Percentiles rank a stretch among this genome's conserved stretches.
These are phyloP conservation scores for Diplosphaera chodatii DNA, from an alignment of 139 green algal species.

Conservation along the genomic window DNA sequence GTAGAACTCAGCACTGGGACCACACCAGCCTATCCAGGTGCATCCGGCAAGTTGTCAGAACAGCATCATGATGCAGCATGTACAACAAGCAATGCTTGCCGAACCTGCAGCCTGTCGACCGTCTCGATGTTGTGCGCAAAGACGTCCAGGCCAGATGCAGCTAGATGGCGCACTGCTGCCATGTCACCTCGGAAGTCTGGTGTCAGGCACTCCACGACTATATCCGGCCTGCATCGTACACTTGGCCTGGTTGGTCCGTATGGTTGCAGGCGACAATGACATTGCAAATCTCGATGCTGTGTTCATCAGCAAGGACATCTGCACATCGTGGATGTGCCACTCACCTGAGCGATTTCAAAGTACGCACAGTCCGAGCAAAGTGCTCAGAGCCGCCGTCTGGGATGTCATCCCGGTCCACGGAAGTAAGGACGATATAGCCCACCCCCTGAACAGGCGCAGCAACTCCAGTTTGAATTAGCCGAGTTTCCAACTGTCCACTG, in stretches of 20 bases:
- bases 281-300: no score
- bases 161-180: constrained; percentile 60
- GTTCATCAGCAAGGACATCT: no score
- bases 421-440: constrained; percentile 89
- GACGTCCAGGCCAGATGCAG: constrained; percentile 84
- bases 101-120: constrained; percentile 72
- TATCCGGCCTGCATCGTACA: constrained; percentile 51
- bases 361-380: constrained; percentile 70
- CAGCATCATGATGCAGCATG: no score
- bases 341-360: constrained; percentile 35
- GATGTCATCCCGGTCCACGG: constrained; percentile 84
- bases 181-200: constrained; percentile 88
- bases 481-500: background rate
- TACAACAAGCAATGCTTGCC: no score
- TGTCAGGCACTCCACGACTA: constrained; percentile 89
- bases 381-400: constrained; percentile 80
- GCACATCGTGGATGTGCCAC: no score
- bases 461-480: no score
- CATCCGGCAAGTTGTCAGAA: no score
- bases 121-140: constrained; percentile 99
- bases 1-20: no score
- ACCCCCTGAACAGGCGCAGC: constrained; percentile 34
- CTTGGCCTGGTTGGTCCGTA: no score
- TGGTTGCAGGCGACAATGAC: no score
- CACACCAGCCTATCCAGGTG: no score